Evolutionary conservation across 305 asterid genomes (phyloP).

Genomic region (Fraxinus xanthoxyloides): DNA sequence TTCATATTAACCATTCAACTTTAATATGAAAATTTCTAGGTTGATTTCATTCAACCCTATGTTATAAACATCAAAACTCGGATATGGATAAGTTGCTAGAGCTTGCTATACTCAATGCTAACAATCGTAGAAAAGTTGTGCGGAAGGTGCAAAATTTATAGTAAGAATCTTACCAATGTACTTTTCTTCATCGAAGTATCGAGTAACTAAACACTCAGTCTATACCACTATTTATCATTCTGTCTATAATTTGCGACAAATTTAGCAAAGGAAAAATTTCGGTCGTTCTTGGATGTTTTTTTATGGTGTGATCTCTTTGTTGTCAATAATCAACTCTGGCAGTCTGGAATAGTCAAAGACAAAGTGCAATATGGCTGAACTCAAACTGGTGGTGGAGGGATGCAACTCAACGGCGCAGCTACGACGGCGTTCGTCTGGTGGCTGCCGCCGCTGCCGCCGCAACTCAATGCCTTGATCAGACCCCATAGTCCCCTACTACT

Average conservation of each 20-base stretch:
- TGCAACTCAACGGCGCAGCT: constrained; percentile 18
- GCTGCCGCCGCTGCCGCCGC: constrained; percentile 30
- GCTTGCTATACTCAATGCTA: not conserved
- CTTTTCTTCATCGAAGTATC: not conserved
- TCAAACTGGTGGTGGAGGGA: not conserved
- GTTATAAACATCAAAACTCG: not conserved
- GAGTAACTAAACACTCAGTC: not conserved
- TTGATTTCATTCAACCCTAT: not conserved
- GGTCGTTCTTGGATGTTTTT: not conserved
- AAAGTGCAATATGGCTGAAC: not conserved
- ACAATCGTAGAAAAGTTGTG: not conserved
- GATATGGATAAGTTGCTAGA: not conserved
- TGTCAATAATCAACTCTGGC: not conserved
- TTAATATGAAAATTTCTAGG: not conserved
- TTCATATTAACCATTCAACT: not conserved
- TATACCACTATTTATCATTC: not conserved
- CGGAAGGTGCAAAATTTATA: not conserved
- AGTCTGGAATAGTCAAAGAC: not conserved
- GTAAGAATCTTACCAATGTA: not conserved
- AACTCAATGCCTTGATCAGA: constrained; percentile 57
- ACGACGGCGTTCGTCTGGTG: constrained; percentile 27
- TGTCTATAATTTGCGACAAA: not conserved
- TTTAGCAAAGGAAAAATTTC: not conserved
- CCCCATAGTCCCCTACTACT: constrained; percentile 42
- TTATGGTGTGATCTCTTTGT: not conserved